Evolutionary conservation across 2,329 filamentous ascomycete genomes (phyloP), one percentile per base, ranked within the genome.

Genomic region (Ophiostoma novo-ulmi): DNA sequence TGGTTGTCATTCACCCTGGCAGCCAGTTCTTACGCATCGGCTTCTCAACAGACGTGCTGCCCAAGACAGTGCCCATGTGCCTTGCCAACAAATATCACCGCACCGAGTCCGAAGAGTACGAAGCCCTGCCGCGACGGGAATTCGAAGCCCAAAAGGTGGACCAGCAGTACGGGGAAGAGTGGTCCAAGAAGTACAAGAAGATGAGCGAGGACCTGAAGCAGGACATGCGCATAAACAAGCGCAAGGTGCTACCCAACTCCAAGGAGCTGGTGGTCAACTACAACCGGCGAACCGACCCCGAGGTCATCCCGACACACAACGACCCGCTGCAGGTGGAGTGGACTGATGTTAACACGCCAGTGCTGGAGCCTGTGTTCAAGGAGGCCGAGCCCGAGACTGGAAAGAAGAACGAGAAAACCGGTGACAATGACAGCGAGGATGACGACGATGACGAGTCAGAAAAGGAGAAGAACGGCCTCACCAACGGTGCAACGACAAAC

Each of bases 21-120:
- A 98, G 94, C 78, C 94, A 98, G 80, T 98, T 98, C 74, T 82
- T 99, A 73, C 89, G 95, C 67, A 94, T 99, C 76, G 95, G 95
- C 0, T 88, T 98, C 72, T 94, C 94, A n/a, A 97, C 92, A 76
- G 95, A 99, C 80, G 94, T 94, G 6, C 82, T 99, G 5, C 95
- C 95, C 7, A 97, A 95, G 81, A 96, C 93, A 1, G 88, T 98
- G 58, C 94, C 95, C 5, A 97, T 97, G 91, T 89, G 92, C 1
- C 89, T 98, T 73, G 95, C 94, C 31, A 89, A 91, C 44, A 92
- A 89, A 77, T 91, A 91, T 75, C 82, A 86, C 7, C 86, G 89
- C 76, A 94, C 89, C 72, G 95, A 99, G 80, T 90, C 91, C 20
- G 93, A 98, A 77, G 90, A 92, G 79, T 83, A 91, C 76, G 90